Conservation (phyloP, 352 stramenopile genomes). For the Phytopythium cucurbitacearum region DNA sequence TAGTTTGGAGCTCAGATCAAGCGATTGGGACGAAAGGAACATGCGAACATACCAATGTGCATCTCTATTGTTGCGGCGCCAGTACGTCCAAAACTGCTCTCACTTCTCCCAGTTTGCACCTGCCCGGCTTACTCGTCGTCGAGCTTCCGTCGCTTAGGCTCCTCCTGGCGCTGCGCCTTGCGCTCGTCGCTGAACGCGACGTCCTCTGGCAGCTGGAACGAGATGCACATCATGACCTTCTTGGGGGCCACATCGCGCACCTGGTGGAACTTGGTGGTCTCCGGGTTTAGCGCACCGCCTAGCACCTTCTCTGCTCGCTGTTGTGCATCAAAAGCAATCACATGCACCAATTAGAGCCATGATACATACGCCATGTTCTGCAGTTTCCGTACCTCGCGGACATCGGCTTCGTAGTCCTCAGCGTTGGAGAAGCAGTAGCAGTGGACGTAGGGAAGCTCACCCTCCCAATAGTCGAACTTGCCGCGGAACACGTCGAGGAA, state of each 20-base stretch:
- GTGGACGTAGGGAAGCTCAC: slow-evolving; percentile 86
- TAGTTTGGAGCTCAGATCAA: neutral
- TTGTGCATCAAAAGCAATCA: slow-evolving; percentile 7
- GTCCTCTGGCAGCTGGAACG: slow-evolving; percentile 87
- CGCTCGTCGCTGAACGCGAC: slow-evolving; percentile 62
- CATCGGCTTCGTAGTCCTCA: slow-evolving; percentile 63
- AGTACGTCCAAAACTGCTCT: neutral
- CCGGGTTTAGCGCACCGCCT: slow-evolving; percentile 47
- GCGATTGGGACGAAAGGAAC: neutral
- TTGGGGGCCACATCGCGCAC: slow-evolving; percentile 95
- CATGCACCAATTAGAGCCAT: neutral
- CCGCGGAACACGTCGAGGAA: slow-evolving; percentile 87
- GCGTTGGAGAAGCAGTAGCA: slow-evolving; percentile 94
- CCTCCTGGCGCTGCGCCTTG: slow-evolving; percentile 27
- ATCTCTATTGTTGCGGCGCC: neutral
- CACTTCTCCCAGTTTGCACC: neutral
- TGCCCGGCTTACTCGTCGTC: slow-evolving; percentile 6
- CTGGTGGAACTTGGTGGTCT: slow-evolving; percentile 64
- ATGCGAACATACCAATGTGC: neutral
- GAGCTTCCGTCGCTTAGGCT: slow-evolving; percentile 46
- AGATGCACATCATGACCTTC: slow-evolving; percentile 98
- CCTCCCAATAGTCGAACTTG: slow-evolving; percentile 64
- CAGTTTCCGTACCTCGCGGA: slow-evolving; percentile 41
- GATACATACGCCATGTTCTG: neutral
- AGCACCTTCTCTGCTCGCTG: slow-evolving; percentile 69